These are phyloP conservation scores for Acidomyces sp. DNA, from an alignment of 495 filamentous ascomycete species.

Conservation along the genomic window DNA sequence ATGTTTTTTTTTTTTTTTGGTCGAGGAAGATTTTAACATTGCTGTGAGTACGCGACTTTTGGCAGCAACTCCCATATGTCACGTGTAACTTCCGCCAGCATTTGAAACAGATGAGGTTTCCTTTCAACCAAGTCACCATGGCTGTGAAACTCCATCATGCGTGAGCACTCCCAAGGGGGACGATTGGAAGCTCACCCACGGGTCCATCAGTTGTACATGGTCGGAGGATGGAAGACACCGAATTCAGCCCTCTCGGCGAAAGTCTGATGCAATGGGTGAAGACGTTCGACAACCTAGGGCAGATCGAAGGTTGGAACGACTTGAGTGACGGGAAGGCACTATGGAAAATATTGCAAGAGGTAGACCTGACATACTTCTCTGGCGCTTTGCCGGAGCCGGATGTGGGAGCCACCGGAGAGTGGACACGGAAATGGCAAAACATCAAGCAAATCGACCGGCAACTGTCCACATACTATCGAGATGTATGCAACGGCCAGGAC, in stretches of 20 bases:
- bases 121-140: neutral
- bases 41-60: no score
- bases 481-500: constrained; percentile 23
- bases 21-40: no score
- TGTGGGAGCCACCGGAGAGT: constrained; percentile 21
- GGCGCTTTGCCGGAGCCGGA: constrained; percentile 45
- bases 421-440: constrained; percentile 20
- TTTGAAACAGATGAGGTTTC: no score
- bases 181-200: neutral
- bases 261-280: constrained; percentile 20
- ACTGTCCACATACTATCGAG: constrained; percentile 51
- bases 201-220: neutral
- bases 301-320: constrained; percentile 36
- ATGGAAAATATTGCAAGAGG: constrained; percentile 50
- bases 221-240: constrained; percentile 8
- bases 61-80: neutral
- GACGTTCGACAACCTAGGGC: constrained; percentile 9
- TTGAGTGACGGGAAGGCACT: constrained; percentile 65
- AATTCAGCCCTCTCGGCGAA: constrained; percentile 4
- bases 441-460: constrained; percentile 57
- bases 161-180: neutral
- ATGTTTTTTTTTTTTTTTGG: no score
- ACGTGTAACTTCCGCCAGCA: neutral
- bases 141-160: neutral
- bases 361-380: constrained; percentile 57